Base-by-base conservation (phyloP, 768 basidiomycete genomes). In the Trametes cinnabarina region DNA sequence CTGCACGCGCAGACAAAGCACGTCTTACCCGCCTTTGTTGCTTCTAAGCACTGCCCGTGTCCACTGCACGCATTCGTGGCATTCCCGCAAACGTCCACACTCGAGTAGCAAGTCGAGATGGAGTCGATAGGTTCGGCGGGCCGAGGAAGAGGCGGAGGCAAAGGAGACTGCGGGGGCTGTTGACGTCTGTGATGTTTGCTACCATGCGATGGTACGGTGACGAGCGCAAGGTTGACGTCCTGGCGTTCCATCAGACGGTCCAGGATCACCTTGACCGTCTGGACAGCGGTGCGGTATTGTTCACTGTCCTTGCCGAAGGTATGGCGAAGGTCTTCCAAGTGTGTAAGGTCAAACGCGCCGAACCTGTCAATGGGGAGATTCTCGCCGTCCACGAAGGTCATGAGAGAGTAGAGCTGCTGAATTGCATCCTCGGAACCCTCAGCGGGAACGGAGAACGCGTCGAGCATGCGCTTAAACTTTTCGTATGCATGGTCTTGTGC, bases 31-130 rank as follows among this genome's bases (percentile, higher is more conserved):
- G 82, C 81, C 63, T 84, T 85, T 46, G 74, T 81, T 28, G 82
- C 82, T 54, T 76, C 69, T 17, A 80, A 77, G 64, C 92, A 94
- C 60, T 81, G 65, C 0, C 92, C 92, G 47, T 83, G 78, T 9
- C 87, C 86, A 8, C 86, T 88, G 69, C 92, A 94, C 22, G 75
- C 65, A 47, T 75, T 76, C 7, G 92, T 94, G 47, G 76, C 75
- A 62, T 86, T 83, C 25, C 67, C 72, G 70, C 92, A 94, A 1
- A 75, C 70, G 22, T 82, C 77, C 19, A 71, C 69, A 22, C 80
- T 78, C 2, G 73, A 64, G 67, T 83, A 86, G 73, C 92, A 94
- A 6, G 83, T 81, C 14, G 85, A 82, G 28, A 84, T 69, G 35
- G 79, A 79, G 51, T 79, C 80, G 51, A 86, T 81, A 2, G 86